Conservation (phyloP, 83 land plant species). For the Thuja plicata region DNA sequence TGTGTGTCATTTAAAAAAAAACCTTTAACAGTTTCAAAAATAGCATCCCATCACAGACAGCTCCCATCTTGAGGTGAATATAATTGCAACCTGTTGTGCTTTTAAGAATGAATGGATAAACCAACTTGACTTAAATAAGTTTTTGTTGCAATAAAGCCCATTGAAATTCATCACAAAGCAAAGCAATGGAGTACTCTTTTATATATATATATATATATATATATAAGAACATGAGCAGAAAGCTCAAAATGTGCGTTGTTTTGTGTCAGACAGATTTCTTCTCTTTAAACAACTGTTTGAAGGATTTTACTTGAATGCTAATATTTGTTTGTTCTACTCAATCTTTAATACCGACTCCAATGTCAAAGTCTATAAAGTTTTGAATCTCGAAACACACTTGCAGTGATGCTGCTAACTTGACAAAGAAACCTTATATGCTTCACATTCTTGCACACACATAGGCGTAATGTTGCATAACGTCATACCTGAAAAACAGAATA, state of each 20-base stretch:
- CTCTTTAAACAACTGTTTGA: background rate
- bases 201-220: too few relatives aligned
- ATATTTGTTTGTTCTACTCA: background rate
- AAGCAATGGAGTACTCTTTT: too few relatives aligned
- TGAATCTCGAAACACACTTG: background rate
- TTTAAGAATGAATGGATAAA: too few relatives aligned
- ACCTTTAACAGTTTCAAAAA: too few relatives aligned
- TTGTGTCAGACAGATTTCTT: background rate
- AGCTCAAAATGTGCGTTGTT: background rate
- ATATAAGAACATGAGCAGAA: too few relatives aligned
- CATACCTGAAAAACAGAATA: background rate
- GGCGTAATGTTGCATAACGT: background rate
- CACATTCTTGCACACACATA: too few relatives aligned
- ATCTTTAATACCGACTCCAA: background rate
- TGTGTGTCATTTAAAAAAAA: too few relatives aligned
- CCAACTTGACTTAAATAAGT: too few relatives aligned
- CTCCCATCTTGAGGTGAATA: too few relatives aligned
- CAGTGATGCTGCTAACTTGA: background rate
- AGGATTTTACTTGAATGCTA: background rate
- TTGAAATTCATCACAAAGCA: background rate
- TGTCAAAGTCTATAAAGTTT: background rate
- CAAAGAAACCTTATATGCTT: background rate
- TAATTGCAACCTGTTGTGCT: too few relatives aligned
- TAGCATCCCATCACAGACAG: too few relatives aligned
- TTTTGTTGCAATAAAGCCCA: background rate